Base-by-base conservation (phyloP, 805 yeast genomes). In the Wickerhamomyces rabaulensis region DNA sequence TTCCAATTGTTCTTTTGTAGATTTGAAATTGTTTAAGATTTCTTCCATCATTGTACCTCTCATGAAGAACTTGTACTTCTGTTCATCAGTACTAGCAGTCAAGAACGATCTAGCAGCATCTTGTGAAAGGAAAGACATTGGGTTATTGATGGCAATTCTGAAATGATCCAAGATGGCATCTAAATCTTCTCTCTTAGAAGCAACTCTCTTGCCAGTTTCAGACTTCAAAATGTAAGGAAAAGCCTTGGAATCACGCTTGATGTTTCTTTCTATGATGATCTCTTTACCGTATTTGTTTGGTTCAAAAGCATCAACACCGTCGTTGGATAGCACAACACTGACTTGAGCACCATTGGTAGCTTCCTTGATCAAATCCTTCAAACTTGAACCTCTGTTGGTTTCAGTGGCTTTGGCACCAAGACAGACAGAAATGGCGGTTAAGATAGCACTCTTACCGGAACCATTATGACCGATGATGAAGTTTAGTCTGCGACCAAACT, bases 381-480 rank as follows among this genome's bases (percentile, higher is more conserved):
- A 68, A 9, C 82, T 76, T 15, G 79, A 69, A 7, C 96, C 97
- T 63, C 99, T 77, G 58, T 84, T 87, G 0, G 99, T 92, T 42
- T 82, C 88, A 19, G 82, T 72, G 1, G 97, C 97, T 55, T 83
- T 84, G 1, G 95, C 94, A 19, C 97, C 97, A 2, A 92, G 65
- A 2, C 96, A 92, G 6, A 89, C 83, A 8, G 91, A 80, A 2
- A 91, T 80, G 0, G 96, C 97, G 0, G 97, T 89, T 48, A 91
- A 67, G 17, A 91, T 76, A 1, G 97, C 95, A 60, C 88, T 79
- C 60, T 91, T 91, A 26, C 98, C 98, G 35, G 91, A 81, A 3
- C 98, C 98, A 59, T 91, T 91, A 47, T 84, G 74, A 19, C 98
- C 98, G 36, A 87, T 84, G 47, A 91, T 87, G 60, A 91, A 86